Conservation (phyloP, 1,284 basidiomycete genomes). For the Ceratobasidium sp. region DNA sequence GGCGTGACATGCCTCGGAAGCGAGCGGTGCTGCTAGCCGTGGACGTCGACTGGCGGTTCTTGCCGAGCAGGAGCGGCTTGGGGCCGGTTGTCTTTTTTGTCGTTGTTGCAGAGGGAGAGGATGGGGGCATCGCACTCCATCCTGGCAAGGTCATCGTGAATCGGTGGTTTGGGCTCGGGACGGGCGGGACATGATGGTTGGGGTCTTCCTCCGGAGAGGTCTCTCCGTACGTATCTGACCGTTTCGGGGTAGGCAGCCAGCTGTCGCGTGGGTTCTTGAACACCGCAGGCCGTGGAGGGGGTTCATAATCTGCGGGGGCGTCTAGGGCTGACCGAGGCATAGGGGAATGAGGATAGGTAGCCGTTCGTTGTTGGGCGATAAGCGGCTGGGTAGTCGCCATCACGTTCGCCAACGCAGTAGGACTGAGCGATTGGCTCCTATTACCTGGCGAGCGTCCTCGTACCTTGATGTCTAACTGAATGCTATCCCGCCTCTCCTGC, state of each 20-base stretch:
- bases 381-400: constrained; percentile 15
- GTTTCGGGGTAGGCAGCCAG: constrained; percentile 22
- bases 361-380: constrained; percentile 11
- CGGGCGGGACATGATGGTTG: not conserved
- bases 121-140: constrained; percentile 31
- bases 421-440: constrained; percentile 30
- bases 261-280: constrained; percentile 31
- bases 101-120: constrained; percentile 22
- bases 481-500: not conserved
- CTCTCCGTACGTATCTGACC: constrained; percentile 11
- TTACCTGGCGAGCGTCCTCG: constrained; percentile 18
- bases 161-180: constrained; percentile 25
- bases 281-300: constrained; percentile 26
- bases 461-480: constrained; percentile 4
- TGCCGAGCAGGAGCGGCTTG: constrained; percentile 40
- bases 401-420: constrained; percentile 19
- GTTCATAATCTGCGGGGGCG: constrained; percentile 19
- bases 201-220: constrained; percentile 14
- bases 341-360: not conserved
- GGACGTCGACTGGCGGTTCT: constrained; percentile 31
- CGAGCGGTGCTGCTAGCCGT: constrained; percentile 24
- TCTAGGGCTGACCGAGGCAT: constrained; percentile 21
- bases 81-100: constrained; percentile 35
- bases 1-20: constrained; percentile 37
- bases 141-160: constrained; percentile 38